Evolutionary conservation across 495 filamentous ascomycete species (phyloP), one percentile per base, ranked within the genome.

Genomic region (Rhizodiscina lignyota): DNA sequence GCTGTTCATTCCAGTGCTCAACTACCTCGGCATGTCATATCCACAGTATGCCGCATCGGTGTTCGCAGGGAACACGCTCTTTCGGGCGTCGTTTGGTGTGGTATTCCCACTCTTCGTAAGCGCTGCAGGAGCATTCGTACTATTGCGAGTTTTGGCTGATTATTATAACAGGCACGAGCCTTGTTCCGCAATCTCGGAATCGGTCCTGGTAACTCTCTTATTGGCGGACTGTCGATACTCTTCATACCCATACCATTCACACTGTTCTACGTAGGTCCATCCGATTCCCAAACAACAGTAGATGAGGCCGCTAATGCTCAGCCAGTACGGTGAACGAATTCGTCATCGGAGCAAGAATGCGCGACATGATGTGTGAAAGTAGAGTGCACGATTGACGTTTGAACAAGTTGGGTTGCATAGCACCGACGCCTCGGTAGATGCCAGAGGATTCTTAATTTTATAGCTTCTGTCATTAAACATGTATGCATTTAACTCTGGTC

Each of bases 1-100:
- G 10, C 30, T 40, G 13, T 43, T 43, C 37, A 43, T 81, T 32
- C 82, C 77, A 0, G 70, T 79, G 1, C 72, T 83, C 20, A 93
- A 89, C 50, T 94, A 94, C 46, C 83, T 85, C n/a, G 84, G 83
- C 30, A 43, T 33, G 11, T 16, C 53, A 15, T 68, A 66, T 35
- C 46, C 57, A 2, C 18, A 37, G 4, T 58, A 61, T 34, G 58
- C 54, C 0, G 65, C 63, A 4, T 61, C 58, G 0, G 56, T 67
- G 2, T 54, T 61, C 35, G 66, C 65, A 1, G 66, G 59, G 0
- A 65, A 59, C 27, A 54, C 58, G 18, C 44, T 72, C 0, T 52
- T 67, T 19, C 47, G 66, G 3, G 48, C 54, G 1, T 41, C 49
- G 3, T 63, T 67, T 36, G 65, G 61, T 4, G 61, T 55, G 1